Evolutionary conservation across 495 filamentous ascomycete genomes (phyloP).

Genomic region (Podospora bellae-mahoneyi): DNA sequence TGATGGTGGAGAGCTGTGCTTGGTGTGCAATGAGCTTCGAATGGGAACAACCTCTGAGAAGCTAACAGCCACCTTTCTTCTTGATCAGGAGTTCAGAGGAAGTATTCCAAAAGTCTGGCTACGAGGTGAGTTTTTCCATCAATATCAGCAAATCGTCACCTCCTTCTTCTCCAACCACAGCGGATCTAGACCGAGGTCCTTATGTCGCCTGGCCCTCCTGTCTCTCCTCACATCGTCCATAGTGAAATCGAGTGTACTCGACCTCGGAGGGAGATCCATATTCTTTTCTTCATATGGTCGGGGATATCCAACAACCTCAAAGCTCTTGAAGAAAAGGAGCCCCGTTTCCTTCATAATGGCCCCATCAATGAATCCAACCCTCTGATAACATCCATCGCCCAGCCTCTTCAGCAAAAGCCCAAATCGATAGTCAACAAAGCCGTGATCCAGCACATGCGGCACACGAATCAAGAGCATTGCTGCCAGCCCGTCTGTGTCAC

Average conservation of each 20-base stretch:
- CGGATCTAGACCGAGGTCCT: conserved; percentile 20
- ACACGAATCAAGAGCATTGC: conserved; percentile 25
- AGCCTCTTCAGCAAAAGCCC: conserved; percentile 20
- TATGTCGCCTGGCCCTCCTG: conserved; percentile 3
- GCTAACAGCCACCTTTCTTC: not conserved
- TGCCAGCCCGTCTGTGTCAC: not conserved
- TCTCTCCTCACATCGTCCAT: not conserved
- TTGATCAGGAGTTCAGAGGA: too few species aligned
- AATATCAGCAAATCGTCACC: conserved; percentile 12
- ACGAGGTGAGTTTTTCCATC: not conserved
- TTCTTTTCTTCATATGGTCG: conserved; percentile 15
- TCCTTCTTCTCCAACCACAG: conserved; percentile 10
- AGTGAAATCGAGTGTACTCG: too few species aligned
- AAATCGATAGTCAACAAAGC: conserved; percentile 28
- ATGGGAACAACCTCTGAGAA: too few species aligned
- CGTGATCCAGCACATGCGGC: conserved; percentile 21
- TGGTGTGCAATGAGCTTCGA: too few species aligned
- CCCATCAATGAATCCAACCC: conserved; percentile 29
- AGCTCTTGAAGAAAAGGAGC: not conserved
- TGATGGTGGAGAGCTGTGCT: not conserved
- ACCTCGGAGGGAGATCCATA: not conserved
- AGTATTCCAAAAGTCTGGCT: not conserved
- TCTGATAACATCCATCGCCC: conserved; percentile 10
- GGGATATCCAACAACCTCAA: conserved; percentile 16
- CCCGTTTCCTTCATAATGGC: conserved; percentile 16